Base-by-base conservation (phyloP, 2,329 filamentous ascomycete species). In the Clonostachys rosea region DNA sequence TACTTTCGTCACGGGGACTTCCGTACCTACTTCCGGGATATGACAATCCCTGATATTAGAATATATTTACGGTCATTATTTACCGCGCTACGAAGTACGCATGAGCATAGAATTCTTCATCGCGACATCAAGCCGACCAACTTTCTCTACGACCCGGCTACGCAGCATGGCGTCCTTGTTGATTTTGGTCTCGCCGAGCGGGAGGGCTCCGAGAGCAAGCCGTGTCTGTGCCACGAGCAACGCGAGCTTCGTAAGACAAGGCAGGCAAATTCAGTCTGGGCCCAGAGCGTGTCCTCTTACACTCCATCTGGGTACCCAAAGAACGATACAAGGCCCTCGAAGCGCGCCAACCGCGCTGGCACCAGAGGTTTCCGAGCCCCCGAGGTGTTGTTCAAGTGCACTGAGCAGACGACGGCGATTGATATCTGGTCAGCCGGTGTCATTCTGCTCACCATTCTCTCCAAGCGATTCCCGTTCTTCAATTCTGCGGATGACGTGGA, bases 401-500 rank as follows among this genome's bases (percentile, higher is more conserved):
- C 91, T 0, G 87, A 91, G 53, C 94, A 99, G 65, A 95, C 87
- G 5, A 92, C 88, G 40, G 87, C 92, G 56, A 94, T 99, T 56
- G 94, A 99, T 63, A 87, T 99, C 54, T 99, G 94, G 94, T 96
- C 90, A 20, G 91, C 86, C 0, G 94, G 94, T 40, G 91, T 99
- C n/a, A 95, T 99, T 47, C 78, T 99, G 3, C 75, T 99, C n/a
- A 99, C 94, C 1, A 87, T 99, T 52, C 75, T 99, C 13, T 92
- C 89, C 39, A 87, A 87, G 48, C 84, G 94, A 5, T 99, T 99
- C 59, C 94, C 94, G 2, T 99, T 99, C 69, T 99, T 99, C 76
- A 96, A 99, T 69, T 95, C 89, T 42, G 87, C 91, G n/a, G 94
- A 99, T 64, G 94, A 99, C 59, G 87, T 99, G 43, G 94, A 99